A percentile compares a stretch with the other conserved stretches of the same genome.
phyloP scores from a whole-genome alignment of 805 yeast genomes.

The Candida chauliodis region DNA sequence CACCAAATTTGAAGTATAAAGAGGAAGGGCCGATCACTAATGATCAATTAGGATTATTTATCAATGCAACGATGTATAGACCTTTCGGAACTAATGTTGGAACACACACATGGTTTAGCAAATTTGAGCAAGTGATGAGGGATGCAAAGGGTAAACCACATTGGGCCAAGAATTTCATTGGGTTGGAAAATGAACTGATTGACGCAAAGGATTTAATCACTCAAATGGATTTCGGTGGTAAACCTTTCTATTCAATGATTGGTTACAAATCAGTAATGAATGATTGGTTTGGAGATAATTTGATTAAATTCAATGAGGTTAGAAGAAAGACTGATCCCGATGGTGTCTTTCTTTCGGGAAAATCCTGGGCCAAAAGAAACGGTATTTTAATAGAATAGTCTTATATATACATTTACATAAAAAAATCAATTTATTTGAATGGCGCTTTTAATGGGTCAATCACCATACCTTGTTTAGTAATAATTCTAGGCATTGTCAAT shows the following conservation, averaged over 20 bases:
- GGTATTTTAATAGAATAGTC: conserved; percentile 46
- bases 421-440: conserved; percentile 46
- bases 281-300: conserved; percentile 77
- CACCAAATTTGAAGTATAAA: conserved; percentile 60
- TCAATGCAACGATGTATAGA: conserved; percentile 93
- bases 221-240: conserved; percentile 38
- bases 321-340: conserved; percentile 74
- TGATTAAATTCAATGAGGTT: conserved; percentile 56
- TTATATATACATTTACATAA: too few species aligned
- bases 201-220: conserved; percentile 35
- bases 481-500: conserved; percentile 82
- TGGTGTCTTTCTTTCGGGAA: conserved; percentile 74
- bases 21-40: conserved; percentile 53
- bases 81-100: conserved; percentile 81
- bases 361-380: conserved; percentile 77
- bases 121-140: conserved; percentile 75
- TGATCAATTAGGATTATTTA: conserved; percentile 76
- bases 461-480: conserved; percentile 82
- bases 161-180: conserved; percentile 96
- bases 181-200: conserved; percentile 37
- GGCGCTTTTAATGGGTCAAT: conserved; percentile 90
- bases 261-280: conserved; percentile 69
- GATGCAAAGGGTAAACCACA: conserved; percentile 92
- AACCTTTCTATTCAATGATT: conserved; percentile 66
- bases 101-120: conserved; percentile 73